Conservation (phyloP, 2,329 filamentous ascomycete genomes). For the Diaporthe australafricana region DNA sequence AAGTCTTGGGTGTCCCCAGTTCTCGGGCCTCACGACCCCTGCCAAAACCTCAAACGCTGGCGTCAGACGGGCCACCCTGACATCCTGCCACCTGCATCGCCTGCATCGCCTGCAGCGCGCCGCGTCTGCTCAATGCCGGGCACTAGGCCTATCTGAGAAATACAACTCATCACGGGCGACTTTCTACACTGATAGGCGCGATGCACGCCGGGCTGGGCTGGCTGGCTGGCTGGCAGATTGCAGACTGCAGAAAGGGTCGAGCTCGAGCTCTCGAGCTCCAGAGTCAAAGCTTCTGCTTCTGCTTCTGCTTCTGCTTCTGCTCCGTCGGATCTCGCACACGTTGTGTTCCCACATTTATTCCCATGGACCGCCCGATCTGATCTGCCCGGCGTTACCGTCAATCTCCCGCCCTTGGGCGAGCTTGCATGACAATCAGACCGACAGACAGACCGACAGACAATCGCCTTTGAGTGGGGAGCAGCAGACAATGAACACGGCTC, state of each 20-base stretch:
- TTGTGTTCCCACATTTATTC: conserved; percentile 13
- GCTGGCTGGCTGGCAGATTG: conserved; percentile 11
- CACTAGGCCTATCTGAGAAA: conserved; percentile 20
- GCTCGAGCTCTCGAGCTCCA: conserved; percentile 22
- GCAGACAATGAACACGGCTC: conserved; percentile 17
- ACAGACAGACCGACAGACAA: not conserved
- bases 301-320: not conserved
- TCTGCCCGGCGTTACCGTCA: conserved; percentile 20
- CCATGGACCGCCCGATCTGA: conserved; percentile 14
- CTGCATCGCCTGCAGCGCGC: conserved; percentile 3
- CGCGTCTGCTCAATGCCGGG: conserved; percentile 15
- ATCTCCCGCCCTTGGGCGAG: conserved; percentile 26
- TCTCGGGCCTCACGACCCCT: conserved; percentile 22
- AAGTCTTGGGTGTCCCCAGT: conserved; percentile 19
- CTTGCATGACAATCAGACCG: conserved; percentile 6
- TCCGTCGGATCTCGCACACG: conserved; percentile 7
- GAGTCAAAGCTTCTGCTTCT: not conserved
- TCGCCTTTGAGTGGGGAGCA: not conserved
- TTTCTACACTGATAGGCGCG: conserved; percentile 21
- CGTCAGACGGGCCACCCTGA: conserved; percentile 21
- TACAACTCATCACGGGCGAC: conserved; percentile 4
- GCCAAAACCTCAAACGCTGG: conserved; percentile 27
- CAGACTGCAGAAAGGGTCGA: conserved; percentile 16
- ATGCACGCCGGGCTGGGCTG: too few relatives aligned
- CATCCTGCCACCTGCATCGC: not conserved